Base-by-base conservation (phyloP, 1,139 yeast species). In the Zygosaccharomyces sapae region DNA sequence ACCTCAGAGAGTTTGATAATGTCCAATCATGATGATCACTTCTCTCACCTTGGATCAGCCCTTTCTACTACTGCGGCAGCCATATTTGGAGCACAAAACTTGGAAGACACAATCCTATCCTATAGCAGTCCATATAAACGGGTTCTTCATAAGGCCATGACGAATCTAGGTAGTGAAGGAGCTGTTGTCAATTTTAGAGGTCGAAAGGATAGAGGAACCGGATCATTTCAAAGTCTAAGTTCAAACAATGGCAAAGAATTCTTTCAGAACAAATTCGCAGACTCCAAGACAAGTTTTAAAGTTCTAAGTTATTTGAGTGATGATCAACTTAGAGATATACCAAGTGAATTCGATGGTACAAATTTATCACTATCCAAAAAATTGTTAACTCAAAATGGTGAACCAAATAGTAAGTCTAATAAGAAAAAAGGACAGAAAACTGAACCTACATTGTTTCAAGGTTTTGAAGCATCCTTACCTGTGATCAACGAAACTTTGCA, bases 391-490 rank as follows among this genome's bases (percentile, higher is more conserved):
- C 55, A 48, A 42, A 50, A 45, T 41, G 56, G 55, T 22, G 56
- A 43, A 6, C 43, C 12, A 13, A 43, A 16, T 16, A 16, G 16
- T 16, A 16, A 35, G 41, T 22, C 25, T 12, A 46, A 42, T 18
- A 50, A 34, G 41, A 45, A 48, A 35, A 42, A 41, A 44, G 50
- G 29, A 53, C 45, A 35, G 38, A 49, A 38, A 41, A 48, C 31
- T 35, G 59, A 50, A 25, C 55, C 49, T 16, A 77, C 86, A 1
- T 65, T 83, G 16, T 81, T 77, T 55, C 87, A 83, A 61, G 89
- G 88, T 0, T 83, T 82, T 58, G 75, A 72, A 54, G 87, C 86
- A 0, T 70, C 77, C 0, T 57, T 76, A 37, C 80, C 80, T 0
- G 74, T 74, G 31, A 64, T 73, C 19, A 67, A 73, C 52, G 76